Conservation (phyloP, 345 rosid genomes). For the Leavenworthia alabamica region DNA sequence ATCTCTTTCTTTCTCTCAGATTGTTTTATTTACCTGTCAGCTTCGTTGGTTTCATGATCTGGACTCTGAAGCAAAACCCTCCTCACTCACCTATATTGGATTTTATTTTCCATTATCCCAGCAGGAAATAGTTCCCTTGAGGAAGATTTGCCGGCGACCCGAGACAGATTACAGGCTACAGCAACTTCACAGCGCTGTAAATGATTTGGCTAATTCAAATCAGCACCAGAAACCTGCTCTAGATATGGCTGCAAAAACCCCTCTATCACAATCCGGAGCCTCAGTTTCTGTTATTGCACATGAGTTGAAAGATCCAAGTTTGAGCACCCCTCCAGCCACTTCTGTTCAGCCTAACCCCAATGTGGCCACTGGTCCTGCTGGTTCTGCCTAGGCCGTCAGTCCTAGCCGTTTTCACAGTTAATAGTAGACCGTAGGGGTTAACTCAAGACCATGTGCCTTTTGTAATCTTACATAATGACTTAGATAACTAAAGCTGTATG, state of each 20-base stretch:
- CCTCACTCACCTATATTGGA: slow-evolving; percentile 18
- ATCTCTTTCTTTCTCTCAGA: not conserved
- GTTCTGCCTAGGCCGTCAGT: slow-evolving; percentile 17
- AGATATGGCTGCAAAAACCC: slow-evolving; percentile 8
- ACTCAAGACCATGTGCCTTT: slow-evolving; percentile 14
- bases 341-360: slow-evolving; percentile 23
- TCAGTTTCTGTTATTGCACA: slow-evolving; percentile 21
- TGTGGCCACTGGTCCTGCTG: slow-evolving; percentile 20
- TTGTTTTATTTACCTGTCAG: not conserved
- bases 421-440: slow-evolving; percentile 23
- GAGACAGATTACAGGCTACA: slow-evolving; percentile 98
- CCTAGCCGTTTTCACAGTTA: slow-evolving; percentile 12
- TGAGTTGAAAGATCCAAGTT: slow-evolving; percentile 9
- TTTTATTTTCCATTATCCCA: slow-evolving; percentile 19
- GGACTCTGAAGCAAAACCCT: slow-evolving; percentile 6
- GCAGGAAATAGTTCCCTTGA: slow-evolving; percentile 96
- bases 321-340: slow-evolving; percentile 14
- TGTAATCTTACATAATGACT: slow-evolving; percentile 14
- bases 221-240: slow-evolving; percentile 27
- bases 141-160: slow-evolving; percentile 92
- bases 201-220: slow-evolving; percentile 33
- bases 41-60: slow-evolving; percentile 2
- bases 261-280: slow-evolving; percentile 9
- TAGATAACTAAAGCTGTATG: slow-evolving; percentile 22
- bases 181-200: slow-evolving; percentile 66